Evolutionary conservation across 257 asterid genomes (phyloP), one percentile per base, ranked within the genome.

Genomic region (Verbena officinalis): DNA sequence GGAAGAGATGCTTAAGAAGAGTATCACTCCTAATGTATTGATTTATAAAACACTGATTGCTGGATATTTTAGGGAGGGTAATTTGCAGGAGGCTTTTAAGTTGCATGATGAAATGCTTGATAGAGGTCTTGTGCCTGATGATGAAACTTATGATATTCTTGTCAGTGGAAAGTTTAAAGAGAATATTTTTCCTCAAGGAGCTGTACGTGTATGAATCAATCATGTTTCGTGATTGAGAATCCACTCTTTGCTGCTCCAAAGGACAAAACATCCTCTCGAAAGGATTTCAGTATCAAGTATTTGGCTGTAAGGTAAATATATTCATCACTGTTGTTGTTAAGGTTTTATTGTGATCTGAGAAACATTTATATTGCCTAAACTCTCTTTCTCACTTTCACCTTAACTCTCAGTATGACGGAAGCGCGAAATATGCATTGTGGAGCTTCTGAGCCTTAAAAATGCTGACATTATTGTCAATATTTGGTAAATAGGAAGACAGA

Each of bases 61-160:
- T 30, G 90, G 88, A 56, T 81, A 80, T 56, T 91, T 89, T 75
- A 86, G 70, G 79, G 87, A 83, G 79, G 92, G 95, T 54, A 80
- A 86, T 77, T 64, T 91, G 78, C 79, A 67, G 66, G 95, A 89
- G 80, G 96, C 98, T 44, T 84, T 80, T 86, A 80, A 83, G 78
- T 69, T 84, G 82, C 95, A 86, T 44, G 89, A 89, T 52, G 95
- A 91, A 77, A 91, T 89, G 97, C 86, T 86, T 55, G 88, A 86
- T 59, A 78, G 75, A 74, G 98, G 95, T 73, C 83, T 85, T 49
- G 74, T 51, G 22, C 87, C 96, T 3, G 91, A 89, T 56, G 91
- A 83, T 65, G 68, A 60, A 4, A 76, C 88, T 50, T 77, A 69
- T 39, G 93, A 83, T 74, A 77, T 82, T 80, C 91, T 85, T 57